phyloP scores from a whole-genome alignment of 2,329 filamentous ascomycete species.

The Alternaria incomplexa region DNA sequence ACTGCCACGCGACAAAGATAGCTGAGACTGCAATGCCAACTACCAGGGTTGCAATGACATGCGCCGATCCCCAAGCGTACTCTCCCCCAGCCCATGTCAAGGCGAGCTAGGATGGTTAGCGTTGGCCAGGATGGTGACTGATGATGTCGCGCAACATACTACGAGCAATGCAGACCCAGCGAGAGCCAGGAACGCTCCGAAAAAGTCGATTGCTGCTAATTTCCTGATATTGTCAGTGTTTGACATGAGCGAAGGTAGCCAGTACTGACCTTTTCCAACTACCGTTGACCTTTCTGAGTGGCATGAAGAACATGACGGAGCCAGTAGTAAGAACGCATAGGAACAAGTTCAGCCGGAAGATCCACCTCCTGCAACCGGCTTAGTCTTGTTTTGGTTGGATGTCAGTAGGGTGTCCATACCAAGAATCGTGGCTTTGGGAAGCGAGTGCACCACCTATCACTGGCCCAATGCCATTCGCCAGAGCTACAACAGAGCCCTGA shows the following conservation, averaged over 20 bases:
- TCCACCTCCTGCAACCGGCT: slow-evolving; percentile 21
- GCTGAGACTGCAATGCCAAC: slow-evolving; percentile 57
- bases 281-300: slow-evolving; percentile 54
- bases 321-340: slow-evolving; percentile 21
- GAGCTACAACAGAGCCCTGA: slow-evolving; percentile 44
- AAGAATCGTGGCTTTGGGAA: slow-evolving; percentile 24
- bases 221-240: slow-evolving; percentile 18
- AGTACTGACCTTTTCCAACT: slow-evolving; percentile 57
- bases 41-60: slow-evolving; percentile 59
- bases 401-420: slow-evolving; percentile 7
- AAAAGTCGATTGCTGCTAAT: slow-evolving; percentile 61
- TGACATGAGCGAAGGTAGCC: background rate
- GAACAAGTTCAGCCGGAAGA: slow-evolving; percentile 47
- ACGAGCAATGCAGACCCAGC: slow-evolving; percentile 63
- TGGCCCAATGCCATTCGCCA: slow-evolving; percentile 36
- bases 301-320: slow-evolving; percentile 31
- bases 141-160: slow-evolving; percentile 38
- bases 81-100: slow-evolving; percentile 67
- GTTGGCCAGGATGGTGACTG: background rate
- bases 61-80: slow-evolving; percentile 60
- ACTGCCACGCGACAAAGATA: slow-evolving; percentile 62
- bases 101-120: slow-evolving; percentile 18
- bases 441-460: slow-evolving; percentile 36
- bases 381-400: background rate
- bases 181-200: slow-evolving; percentile 62